Percentiles rank a stretch among this genome's conserved stretches.
These are phyloP conservation scores for Endotrypanum monterogeii DNA, from an alignment of 208 protist genomes.

Conservation along the genomic window DNA sequence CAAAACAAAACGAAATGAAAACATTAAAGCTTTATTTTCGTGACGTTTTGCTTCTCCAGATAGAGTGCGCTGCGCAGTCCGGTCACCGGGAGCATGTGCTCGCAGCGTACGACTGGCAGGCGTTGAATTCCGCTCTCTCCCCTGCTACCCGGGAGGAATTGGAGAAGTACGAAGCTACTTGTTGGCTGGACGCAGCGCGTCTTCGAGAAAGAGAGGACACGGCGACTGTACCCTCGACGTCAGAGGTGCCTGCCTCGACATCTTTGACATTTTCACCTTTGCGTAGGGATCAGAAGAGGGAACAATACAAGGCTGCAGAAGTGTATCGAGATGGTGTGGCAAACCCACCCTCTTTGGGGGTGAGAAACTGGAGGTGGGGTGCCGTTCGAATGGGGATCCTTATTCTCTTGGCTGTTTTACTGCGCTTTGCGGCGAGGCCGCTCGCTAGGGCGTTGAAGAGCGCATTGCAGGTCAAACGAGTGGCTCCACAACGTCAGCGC, in stretches of 20 bases:
- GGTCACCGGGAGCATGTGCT: slow-evolving; percentile 8
- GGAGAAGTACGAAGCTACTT: neutral
- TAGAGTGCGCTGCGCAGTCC: slow-evolving; percentile 14
- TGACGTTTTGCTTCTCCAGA: slow-evolving; percentile 23
- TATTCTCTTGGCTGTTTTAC: slow-evolving; percentile 26
- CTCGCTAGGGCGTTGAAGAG: slow-evolving; percentile 23
- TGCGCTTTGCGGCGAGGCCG: slow-evolving; percentile 32
- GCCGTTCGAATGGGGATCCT: slow-evolving; percentile 19
- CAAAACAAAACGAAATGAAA: neutral
- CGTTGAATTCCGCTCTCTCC: neutral
- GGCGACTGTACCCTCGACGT: slow-evolving; percentile 3
- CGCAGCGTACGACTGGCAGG: neutral
- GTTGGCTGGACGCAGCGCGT: slow-evolving; percentile 13
- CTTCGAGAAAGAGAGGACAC: neutral
- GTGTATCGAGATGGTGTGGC: neutral
- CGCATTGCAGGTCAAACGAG: slow-evolving; percentile 16
- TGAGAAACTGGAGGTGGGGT: slow-evolving; percentile 26
- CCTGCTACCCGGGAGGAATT: neutral
- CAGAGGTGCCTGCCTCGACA: neutral
- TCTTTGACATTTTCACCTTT: neutral
- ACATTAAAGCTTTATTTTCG: slow-evolving; percentile 10
- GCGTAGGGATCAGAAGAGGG: neutral
- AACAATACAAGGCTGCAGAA: neutral
- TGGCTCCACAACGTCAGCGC: slow-evolving; percentile 26
- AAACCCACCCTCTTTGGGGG: neutral